phyloP scores from a whole-genome alignment of 2,329 filamentous ascomycete species.

The Fusarium nematophilum region DNA sequence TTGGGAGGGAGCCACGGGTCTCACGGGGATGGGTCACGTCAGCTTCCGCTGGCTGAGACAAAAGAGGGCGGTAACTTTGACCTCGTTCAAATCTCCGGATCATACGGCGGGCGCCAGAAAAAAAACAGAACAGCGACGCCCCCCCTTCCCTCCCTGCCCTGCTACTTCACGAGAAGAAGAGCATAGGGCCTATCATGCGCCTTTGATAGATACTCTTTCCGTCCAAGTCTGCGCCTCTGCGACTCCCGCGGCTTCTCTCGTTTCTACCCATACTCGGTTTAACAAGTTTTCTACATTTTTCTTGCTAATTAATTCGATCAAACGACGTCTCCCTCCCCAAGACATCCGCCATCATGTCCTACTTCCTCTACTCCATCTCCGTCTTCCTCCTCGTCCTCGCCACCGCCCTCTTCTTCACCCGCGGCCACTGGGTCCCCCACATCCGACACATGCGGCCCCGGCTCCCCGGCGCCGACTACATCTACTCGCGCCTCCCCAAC shows the following conservation, averaged over 20 bases:
- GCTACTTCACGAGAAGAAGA: conserved; percentile 15
- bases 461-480: conserved; percentile 66
- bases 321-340: conserved; percentile 5
- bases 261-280: conserved; percentile 19
- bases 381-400: conserved; percentile 77
- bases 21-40: conserved; percentile 34
- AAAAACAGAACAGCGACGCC: conserved; percentile 11
- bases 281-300: not conserved
- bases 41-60: conserved; percentile 37
- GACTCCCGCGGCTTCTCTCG: conserved; percentile 25
- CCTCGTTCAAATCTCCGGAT: conserved; percentile 34
- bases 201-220: conserved; percentile 17
- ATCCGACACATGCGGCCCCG: conserved; percentile 69
- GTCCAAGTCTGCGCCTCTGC: conserved; percentile 19
- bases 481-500: conserved; percentile 82
- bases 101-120: conserved; percentile 7
- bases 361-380: conserved; percentile 82
- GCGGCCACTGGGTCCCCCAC: conserved; percentile 78
- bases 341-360: conserved; percentile 69
- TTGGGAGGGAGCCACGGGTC: conserved; percentile 32
- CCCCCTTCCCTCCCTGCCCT: not conserved
- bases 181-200: conserved; percentile 32
- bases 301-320: conserved; percentile 3
- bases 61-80: conserved; percentile 14
- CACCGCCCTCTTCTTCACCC: conserved; percentile 84